Evolutionary conservation across 2,329 filamentous ascomycete species (phyloP), one percentile per base, ranked within the genome.

Genomic region (Phialophora chinensis): DNA sequence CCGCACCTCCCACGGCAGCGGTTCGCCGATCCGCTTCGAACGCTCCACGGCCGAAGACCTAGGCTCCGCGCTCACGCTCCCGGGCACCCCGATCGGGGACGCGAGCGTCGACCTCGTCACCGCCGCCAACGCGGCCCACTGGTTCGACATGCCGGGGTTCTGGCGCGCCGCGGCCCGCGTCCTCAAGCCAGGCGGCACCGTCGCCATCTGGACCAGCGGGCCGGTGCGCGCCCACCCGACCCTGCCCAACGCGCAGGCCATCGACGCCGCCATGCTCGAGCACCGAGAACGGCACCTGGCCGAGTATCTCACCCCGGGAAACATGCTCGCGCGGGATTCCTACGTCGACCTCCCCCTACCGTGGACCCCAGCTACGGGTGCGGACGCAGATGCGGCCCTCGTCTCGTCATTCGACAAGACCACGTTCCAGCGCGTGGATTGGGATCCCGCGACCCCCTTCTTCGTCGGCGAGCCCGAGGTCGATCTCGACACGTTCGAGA

Each of bases 111-210:
- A 85, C 70, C 73, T 86, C n/a, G 75, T 85, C 65, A 81, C 78
- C 0, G 79, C 80, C 17, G 81, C 81, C 0, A 84, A 78, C 2
- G 80, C 83, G 67, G 83, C 83, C 0, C 85, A 87, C 73, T 87
- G 85, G 85, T 86, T 87, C 74, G 79, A 87, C 69, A 81, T 87
- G 80, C 66, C 76, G 0, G 62, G 63, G 0, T 87, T 87, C 75
- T 87, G 83, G 81, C 56, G 67, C 3, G 73, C 75, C 0, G 85
- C 84, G 0, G 81, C 80, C 0, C 74, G 75, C 5, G 74, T 83
- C 0, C 74, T 87, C 4, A 81, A 79, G 68, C 82, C 84, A 0
- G 81, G 81, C 17, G 85, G 85, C 31, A 86, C 79, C 3, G 81
- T 87, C 0, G 85, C 84, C 0, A 63, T 87, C 1, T 87, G 84